These are phyloP conservation scores for Saccharomycopsis sp. DNA, from an alignment of 805 yeast species.

Conservation along the genomic window DNA sequence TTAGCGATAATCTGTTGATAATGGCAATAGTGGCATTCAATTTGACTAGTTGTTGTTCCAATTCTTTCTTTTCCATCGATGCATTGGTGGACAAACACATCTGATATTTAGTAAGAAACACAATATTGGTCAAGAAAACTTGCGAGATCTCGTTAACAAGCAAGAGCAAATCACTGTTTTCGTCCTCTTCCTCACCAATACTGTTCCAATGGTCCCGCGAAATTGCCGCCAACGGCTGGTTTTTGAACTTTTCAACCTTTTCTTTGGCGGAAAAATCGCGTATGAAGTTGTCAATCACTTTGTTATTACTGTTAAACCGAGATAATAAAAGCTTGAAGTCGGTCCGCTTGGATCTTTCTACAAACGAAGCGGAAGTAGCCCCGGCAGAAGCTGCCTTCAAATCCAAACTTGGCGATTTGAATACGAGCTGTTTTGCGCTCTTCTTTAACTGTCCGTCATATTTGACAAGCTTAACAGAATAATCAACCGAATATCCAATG, in stretches of 20 bases:
- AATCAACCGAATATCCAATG: not conserved
- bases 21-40: not conserved
- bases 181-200: constrained; percentile 5
- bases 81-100: constrained; percentile 2
- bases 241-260: not conserved
- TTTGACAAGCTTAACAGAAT: not conserved
- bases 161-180: constrained; percentile 1
- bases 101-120: constrained; percentile 9
- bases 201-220: not conserved
- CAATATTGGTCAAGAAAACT: constrained; percentile 3
- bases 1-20: not conserved
- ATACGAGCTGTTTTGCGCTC: not conserved
- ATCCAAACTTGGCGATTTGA: not conserved
- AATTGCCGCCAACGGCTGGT: not conserved
- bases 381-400: not conserved
- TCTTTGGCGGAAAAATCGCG: not conserved
- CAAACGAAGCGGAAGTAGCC: not conserved
- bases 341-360: not conserved
- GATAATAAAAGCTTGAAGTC: constrained; percentile 1
- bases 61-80: constrained; percentile 5
- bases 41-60: constrained; percentile 13
- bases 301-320: constrained; percentile 3
- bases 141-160: constrained; percentile 4
- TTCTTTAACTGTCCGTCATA: not conserved
- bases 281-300: constrained; percentile 5